phyloP scores from a whole-genome alignment of 305 asterid species.

The Solanum aculeatissimum region DNA sequence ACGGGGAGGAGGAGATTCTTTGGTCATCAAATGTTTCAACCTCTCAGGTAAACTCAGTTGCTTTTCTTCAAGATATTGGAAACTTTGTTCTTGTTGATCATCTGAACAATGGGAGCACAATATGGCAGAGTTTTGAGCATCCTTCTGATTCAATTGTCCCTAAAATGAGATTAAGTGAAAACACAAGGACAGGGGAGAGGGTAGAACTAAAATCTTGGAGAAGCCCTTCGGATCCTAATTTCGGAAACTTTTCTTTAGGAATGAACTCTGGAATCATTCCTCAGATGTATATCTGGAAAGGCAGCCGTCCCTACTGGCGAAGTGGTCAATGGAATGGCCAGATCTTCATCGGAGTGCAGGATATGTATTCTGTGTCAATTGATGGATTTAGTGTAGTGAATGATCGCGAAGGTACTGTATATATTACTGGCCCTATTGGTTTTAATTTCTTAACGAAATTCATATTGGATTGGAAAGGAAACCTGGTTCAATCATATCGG shows the following conservation, averaged over 20 bases:
- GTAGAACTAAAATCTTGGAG: background rate
- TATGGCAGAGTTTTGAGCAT: conserved; percentile 37
- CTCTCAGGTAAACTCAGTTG: background rate
- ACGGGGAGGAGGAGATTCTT: background rate
- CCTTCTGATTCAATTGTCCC: background rate
- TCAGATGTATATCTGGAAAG: conserved; percentile 20
- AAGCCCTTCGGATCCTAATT: background rate
- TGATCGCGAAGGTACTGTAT: conserved; percentile 9
- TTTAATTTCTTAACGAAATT: conserved; percentile 2
- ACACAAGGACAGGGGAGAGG: background rate
- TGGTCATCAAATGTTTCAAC: conserved; percentile 11
- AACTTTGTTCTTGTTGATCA: conserved; percentile 29
- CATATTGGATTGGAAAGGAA: conserved; percentile 18
- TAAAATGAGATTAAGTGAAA: background rate
- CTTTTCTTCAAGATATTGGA: conserved; percentile 17
- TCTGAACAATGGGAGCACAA: background rate
- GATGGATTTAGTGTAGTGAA: conserved; percentile 12
- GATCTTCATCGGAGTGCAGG: conserved; percentile 18
- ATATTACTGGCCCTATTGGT: conserved; percentile 7
- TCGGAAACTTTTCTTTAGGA: background rate
- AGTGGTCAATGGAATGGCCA: conserved; percentile 44
- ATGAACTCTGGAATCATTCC: background rate
- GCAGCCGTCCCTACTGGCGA: conserved; percentile 18
- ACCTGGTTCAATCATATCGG: conserved; percentile 16
- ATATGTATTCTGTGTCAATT: conserved; percentile 12